Evolutionary conservation across 73 alveolate species (phyloP), one percentile per base, ranked within the genome.

Genomic region (Urostyla sp.): DNA sequence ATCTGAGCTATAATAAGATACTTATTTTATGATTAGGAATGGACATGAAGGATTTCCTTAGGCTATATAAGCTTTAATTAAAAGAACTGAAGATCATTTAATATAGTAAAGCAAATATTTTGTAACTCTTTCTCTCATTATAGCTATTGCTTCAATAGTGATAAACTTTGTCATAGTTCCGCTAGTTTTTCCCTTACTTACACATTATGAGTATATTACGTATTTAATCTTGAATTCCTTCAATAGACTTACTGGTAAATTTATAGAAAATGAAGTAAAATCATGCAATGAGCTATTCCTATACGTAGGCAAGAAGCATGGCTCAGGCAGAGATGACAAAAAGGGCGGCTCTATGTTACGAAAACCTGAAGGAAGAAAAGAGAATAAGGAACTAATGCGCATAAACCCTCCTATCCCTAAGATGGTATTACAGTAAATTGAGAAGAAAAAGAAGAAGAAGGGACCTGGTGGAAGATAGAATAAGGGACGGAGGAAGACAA

Each of bases 211-310:
- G 40, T 44, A 61, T 27, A 20, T 73, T 38, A 75, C 85, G 1
- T 73, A 51, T 50, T 54, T 44, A 16, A 34, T 73, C 16, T 34
- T 73, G 57, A 54, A 54, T 11, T 31, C 85, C 0, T 16, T 73
- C 21, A 73, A 73, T 21, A 51, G 57, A 31, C 69, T 73, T 15
- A 51, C 85, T 1, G 4, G 3, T 18, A 50, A 73, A 37, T 73
- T 73, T 36, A 53, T 51, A 6, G 85, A 73, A 28, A 73, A 73
- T 73, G 85, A 73, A 30, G 44, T 73, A 16, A 73, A 73, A 51
- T 24, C 61, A 23, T 73, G 85, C 60, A 48, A 51, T 30, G 23
- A 73, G 75, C 59, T 73, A 7, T 48, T 52, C 21, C 30, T 34
- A 16, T 73, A 73, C 53, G 26, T 73, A 1, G 58, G 75, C 15